Conservation (phyloP, 208 protist species). For the Blechomonas ayalai region DNA sequence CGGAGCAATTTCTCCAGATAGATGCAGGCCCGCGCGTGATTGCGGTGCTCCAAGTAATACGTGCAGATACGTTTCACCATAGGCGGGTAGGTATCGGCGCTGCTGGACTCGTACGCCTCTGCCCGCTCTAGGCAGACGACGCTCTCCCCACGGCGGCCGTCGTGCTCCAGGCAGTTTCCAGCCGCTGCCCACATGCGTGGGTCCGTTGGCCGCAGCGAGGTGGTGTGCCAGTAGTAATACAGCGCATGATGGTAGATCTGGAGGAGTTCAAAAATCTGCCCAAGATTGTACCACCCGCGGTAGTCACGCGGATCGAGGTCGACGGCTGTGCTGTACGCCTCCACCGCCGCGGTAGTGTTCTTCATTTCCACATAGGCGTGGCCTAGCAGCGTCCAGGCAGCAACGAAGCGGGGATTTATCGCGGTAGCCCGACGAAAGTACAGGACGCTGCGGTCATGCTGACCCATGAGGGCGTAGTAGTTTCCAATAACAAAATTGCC, state of each 20-base stretch:
- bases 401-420: constrained; percentile 83
- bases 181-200: constrained; percentile 91
- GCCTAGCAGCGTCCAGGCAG: constrained; percentile 96
- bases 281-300: constrained; percentile 96
- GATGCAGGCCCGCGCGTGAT: constrained; percentile 42
- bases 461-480: constrained; percentile 93
- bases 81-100: constrained; percentile 40
- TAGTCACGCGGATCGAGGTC: constrained; percentile 92
- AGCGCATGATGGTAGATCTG: constrained; percentile 92
- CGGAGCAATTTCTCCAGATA: constrained; percentile 61
- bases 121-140: constrained; percentile 74
- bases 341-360: constrained; percentile 92
- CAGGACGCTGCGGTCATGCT: constrained; percentile 93
- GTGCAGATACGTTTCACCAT: constrained; percentile 54
- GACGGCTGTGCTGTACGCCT: constrained; percentile 93
- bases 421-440: constrained; percentile 92
- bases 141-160: constrained; percentile 53
- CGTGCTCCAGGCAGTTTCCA: constrained; percentile 72
- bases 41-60: constrained; percentile 43
- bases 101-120: constrained; percentile 41
- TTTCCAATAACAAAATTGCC: constrained; percentile 97
- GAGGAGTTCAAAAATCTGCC: constrained; percentile 96
- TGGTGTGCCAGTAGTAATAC: constrained; percentile 96
- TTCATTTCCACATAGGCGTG: constrained; percentile 96
- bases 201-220: constrained; percentile 90